Evolutionary conservation across 208 protist species (phyloP), one percentile per base, ranked within the genome.

Genomic region (Acanthamoeba quina): DNA sequence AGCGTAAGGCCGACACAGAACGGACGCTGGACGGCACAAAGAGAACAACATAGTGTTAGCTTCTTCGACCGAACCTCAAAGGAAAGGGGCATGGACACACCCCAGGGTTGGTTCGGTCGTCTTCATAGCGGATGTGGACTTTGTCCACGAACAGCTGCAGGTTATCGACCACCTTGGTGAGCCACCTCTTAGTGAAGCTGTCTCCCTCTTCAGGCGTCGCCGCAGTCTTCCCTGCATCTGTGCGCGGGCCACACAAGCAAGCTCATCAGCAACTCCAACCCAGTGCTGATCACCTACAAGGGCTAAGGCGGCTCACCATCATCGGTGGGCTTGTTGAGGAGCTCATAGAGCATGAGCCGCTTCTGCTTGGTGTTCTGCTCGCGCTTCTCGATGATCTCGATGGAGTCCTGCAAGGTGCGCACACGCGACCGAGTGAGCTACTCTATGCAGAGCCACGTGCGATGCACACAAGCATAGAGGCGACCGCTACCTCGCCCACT

Each of bases 131-230:
- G 24, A 90, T 90, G 58, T 90, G 85, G 24, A 90, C 85, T 37
- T 90, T 90, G 60, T 90, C 85, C 10, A 90, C 62, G 37, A 90
- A 90, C 41, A 90, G n/a, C 37, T 90, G 85, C 85, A 90, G 62
- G 34, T 90, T 90, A 24, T 90, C 85, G 7, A 90, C 85, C 58
- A 90, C 85, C 47, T 90, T 90, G 21, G 85, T 90, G 41, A 90
- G 54, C 54, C 54, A 72, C 2, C 85, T 5, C 60, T 90, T 90
- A 41, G 85, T 90, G 62, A 90, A 90, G 31, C 21, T 56, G 58
- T 90, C 85, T 26, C 62, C 85, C 29, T 72, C 85, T 11, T 90
- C 62, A 5, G 78, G 44, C 19, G 49, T 19, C 26, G 52, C 85
- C 29, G 85, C 34, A 37, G 58, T 21, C 13, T 72, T 74, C 7